Percentiles rank a stretch among this genome's conserved stretches.
These are phyloP conservation scores for Gossypium stocksii DNA, from an alignment of 345 rosid species.

Conservation along the genomic window DNA sequence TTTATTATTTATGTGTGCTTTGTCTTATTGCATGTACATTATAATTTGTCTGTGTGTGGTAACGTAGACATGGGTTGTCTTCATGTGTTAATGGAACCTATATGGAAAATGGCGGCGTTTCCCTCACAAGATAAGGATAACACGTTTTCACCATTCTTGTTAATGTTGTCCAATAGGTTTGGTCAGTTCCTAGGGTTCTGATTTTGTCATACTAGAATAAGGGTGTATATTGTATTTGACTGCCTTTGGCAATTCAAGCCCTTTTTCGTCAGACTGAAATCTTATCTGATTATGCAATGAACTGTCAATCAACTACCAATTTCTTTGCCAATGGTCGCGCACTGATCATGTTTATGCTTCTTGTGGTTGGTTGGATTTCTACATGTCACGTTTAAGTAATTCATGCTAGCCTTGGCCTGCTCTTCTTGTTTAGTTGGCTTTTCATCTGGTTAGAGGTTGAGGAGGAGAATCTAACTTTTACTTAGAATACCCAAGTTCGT, in stretches of 20 bases:
- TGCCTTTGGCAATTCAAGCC: not conserved
- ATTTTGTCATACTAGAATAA: not conserved
- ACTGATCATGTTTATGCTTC: not conserved
- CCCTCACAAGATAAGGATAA: constrained; percentile 18
- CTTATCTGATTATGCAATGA: not conserved
- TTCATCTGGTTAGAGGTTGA: not conserved
- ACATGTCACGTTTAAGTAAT: not conserved
- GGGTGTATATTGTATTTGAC: constrained; percentile 1
- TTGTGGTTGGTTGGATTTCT: not conserved
- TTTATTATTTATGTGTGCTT: not conserved
- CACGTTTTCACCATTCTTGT: constrained; percentile 15
- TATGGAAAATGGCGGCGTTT: constrained; percentile 24
- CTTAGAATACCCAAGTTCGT: not conserved
- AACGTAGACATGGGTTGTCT: constrained; percentile 30
- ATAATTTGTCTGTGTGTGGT: constrained; percentile 16
- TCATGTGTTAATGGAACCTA: constrained; percentile 30
- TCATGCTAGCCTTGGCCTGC: not conserved
- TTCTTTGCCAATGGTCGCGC: not conserved
- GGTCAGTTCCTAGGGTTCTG: constrained; percentile 8
- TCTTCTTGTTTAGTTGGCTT: not conserved
- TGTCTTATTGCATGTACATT: constrained; percentile 1
- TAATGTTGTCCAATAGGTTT: constrained; percentile 18
- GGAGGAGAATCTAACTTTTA: not conserved
- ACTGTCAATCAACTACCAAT: not conserved
- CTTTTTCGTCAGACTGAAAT: not conserved